Conservation (phyloP, 1,284 basidiomycete genomes). For the Sphagnurus paluster region DNA sequence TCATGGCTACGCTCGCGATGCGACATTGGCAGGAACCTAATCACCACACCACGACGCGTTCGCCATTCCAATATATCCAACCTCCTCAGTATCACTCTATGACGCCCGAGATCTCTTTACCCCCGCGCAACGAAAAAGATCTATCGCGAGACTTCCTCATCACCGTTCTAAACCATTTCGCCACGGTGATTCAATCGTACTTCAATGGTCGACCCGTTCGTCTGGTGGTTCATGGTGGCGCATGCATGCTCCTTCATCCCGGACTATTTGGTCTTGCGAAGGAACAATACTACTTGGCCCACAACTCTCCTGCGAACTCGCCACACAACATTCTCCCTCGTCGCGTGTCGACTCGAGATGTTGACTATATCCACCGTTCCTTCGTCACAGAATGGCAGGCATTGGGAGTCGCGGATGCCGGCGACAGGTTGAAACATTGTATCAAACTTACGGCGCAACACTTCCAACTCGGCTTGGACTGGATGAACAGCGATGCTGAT, state of each 20-base stretch:
- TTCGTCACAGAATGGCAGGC: constrained; percentile 55
- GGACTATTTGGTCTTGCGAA: constrained; percentile 38
- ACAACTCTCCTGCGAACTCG: constrained; percentile 5
- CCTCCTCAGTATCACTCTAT: constrained; percentile 5
- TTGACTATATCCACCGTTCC: constrained; percentile 62
- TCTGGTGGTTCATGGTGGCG: constrained; percentile 67
- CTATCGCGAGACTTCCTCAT: constrained; percentile 39
- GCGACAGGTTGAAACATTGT: constrained; percentile 51
- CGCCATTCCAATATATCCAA: constrained; percentile 7
- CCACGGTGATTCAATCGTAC: constrained; percentile 38
- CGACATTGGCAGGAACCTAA: not conserved
- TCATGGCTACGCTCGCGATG: constrained; percentile 1
- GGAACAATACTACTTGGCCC: constrained; percentile 26
- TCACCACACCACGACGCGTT: not conserved
- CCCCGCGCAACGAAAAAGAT: constrained; percentile 30
- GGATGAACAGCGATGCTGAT: constrained; percentile 74
- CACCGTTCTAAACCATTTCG: constrained; percentile 49
- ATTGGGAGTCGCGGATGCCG: constrained; percentile 48
- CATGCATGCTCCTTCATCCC: constrained; percentile 65
- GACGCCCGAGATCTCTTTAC: constrained; percentile 10
- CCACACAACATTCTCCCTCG: constrained; percentile 19
- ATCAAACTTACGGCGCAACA: constrained; percentile 51
- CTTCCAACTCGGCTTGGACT: constrained; percentile 59
- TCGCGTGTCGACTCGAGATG: constrained; percentile 57
- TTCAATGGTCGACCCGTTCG: constrained; percentile 50